Percentiles rank a stretch among this genome's conserved stretches.
Evolutionary conservation across 208 protist genomes (phyloP).

Genomic region (Kentomonas sorsogonicus): DNA sequence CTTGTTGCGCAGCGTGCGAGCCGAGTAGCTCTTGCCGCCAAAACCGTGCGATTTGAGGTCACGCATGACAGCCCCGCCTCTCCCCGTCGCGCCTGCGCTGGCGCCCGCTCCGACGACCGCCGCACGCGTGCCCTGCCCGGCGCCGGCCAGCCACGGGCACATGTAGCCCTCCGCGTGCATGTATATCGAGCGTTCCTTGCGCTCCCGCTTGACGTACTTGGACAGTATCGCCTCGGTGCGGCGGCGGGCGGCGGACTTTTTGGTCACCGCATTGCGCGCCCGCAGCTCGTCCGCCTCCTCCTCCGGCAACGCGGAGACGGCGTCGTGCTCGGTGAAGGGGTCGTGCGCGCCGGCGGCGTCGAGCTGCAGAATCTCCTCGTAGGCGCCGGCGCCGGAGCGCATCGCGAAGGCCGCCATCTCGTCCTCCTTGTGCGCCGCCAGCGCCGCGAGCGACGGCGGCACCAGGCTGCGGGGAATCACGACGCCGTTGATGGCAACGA

Average conservation of each 20-base stretch:
- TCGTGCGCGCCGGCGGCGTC: slow-evolving; percentile 17
- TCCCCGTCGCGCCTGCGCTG: slow-evolving; percentile 17
- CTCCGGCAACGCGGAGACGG: slow-evolving; percentile 31
- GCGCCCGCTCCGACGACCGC: slow-evolving; percentile 34
- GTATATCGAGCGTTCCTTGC: slow-evolving; percentile 73
- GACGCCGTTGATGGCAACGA: slow-evolving; percentile 73
- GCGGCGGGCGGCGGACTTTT: slow-evolving; percentile 32
- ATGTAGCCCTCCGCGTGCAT: slow-evolving; percentile 88
- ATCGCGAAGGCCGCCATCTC: slow-evolving; percentile 62
- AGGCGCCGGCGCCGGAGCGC: slow-evolving; percentile 55
- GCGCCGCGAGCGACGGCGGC: slow-evolving; percentile 45
- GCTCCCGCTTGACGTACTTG: slow-evolving; percentile 64
- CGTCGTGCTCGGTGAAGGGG: slow-evolving; percentile 35
- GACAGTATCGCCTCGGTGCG: slow-evolving; percentile 43
- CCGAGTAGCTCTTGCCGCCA: slow-evolving; percentile 81
- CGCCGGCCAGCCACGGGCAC: slow-evolving; percentile 77
- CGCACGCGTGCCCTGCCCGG: slow-evolving; percentile 19
- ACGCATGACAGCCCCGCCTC: slow-evolving; percentile 46
- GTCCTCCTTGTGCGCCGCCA: slow-evolving; percentile 52
- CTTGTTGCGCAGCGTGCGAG: slow-evolving; percentile 59
- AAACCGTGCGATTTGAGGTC: slow-evolving; percentile 71
- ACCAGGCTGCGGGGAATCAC: slow-evolving; percentile 74
- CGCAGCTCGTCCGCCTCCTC: slow-evolving; percentile 19
- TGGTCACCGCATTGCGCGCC: slow-evolving; percentile 10
- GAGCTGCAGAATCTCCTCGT: slow-evolving; percentile 51